A percentile compares a stretch with the other conserved stretches of the same genome.
Evolutionary conservation across 225 moss, liverwort and hornwort genomes (phyloP).

Genomic region (Rhytidiadelphus loreus): DNA sequence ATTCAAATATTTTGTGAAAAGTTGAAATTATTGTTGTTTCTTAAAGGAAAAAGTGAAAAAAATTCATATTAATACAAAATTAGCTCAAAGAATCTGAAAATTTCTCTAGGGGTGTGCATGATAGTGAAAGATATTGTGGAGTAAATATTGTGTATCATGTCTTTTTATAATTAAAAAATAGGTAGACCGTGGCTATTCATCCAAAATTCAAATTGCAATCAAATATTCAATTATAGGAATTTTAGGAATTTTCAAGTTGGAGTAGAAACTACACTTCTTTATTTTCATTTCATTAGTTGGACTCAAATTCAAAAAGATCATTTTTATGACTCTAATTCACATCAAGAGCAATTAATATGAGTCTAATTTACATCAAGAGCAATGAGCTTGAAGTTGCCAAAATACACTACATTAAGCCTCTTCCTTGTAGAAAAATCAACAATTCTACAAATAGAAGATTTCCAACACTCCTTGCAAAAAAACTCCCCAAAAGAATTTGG

Average conservation of each 20-base stretch:
- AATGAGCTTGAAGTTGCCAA: neutral
- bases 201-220: neutral
- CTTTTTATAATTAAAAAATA: neutral
- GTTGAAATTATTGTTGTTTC: neutral
- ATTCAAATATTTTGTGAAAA: neutral
- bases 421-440: neutral
- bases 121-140: neutral
- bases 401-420: neutral
- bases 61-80: neutral
- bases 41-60: neutral
- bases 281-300: neutral
- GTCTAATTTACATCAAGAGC: neutral
- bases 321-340: neutral
- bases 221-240: neutral
- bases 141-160: too few species aligned
- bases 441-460: neutral
- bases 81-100: neutral
- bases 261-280: neutral
- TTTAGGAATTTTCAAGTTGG: neutral
- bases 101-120: accelerated
- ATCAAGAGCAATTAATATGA: neutral
- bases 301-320: neutral
- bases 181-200: neutral
- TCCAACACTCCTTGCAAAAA: neutral
- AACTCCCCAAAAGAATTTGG: neutral